Conservation (phyloP, 2,329 filamentous ascomycete genomes). For the Aspergillus ruber region DNA sequence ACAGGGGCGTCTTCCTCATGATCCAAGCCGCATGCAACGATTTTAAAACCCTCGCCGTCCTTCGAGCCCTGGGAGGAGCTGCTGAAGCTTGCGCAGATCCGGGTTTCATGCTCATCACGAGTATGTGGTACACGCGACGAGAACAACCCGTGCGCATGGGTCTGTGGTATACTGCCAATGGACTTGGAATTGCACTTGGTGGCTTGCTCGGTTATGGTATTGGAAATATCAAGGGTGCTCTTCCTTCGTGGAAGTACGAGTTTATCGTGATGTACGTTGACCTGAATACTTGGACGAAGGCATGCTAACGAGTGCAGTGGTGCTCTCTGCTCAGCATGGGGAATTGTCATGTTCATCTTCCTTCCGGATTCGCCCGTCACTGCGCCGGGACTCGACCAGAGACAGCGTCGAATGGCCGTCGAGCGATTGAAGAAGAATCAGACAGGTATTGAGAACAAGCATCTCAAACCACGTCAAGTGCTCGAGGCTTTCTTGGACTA, state of each 20-base stretch:
- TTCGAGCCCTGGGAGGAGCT: conserved; percentile 52
- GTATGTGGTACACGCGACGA: conserved; percentile 59
- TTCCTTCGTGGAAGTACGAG: conserved; percentile 61
- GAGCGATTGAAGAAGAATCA: conserved; percentile 52
- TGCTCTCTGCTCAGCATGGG: conserved; percentile 54
- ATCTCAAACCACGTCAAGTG: conserved; percentile 50
- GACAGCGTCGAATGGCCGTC: conserved; percentile 51
- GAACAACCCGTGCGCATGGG: conserved; percentile 58
- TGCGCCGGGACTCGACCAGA: conserved; percentile 45
- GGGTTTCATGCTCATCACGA: conserved; percentile 58
- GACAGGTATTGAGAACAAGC: conserved; percentile 54
- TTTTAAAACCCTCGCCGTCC: conserved; percentile 50
- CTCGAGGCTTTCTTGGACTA: conserved; percentile 52
- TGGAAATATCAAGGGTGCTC: conserved; percentile 51
- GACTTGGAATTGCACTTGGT: conserved; percentile 53
- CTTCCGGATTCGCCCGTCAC: conserved; percentile 55
- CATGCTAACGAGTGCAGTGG: conserved; percentile 20
- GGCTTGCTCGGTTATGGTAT: conserved; percentile 55
- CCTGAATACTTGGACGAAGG: background rate
- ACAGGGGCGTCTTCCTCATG: conserved; percentile 45
- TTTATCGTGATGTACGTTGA: conserved; percentile 54
- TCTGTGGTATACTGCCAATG: conserved; percentile 55
- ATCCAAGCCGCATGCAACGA: conserved; percentile 49
- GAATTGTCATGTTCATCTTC: conserved; percentile 51
- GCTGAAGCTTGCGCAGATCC: conserved; percentile 55